phyloP scores from a whole-genome alignment of 495 filamentous ascomycete species.

The Xylaria palmicola region DNA sequence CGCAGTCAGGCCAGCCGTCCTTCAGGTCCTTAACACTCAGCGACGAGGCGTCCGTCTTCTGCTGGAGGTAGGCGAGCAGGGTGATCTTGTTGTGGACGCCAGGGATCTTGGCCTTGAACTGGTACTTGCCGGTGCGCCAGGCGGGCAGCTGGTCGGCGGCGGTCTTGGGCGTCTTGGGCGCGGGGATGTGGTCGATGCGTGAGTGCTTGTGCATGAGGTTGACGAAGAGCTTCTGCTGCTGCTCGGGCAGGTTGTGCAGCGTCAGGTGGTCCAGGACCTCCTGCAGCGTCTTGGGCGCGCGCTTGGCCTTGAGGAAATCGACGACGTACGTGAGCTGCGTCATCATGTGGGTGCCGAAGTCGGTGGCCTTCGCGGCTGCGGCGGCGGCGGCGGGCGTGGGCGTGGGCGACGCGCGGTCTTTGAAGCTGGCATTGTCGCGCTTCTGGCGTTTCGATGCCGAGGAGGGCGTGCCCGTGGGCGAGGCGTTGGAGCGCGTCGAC shows the following conservation, averaged over 20 bases:
- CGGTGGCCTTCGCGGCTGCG: slow-evolving; percentile 67
- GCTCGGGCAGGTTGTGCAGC: slow-evolving; percentile 51
- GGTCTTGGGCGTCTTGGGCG: slow-evolving; percentile 50
- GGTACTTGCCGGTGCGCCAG: slow-evolving; percentile 64
- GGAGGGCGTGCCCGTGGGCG: slow-evolving; percentile 15
- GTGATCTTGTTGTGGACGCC: slow-evolving; percentile 72
- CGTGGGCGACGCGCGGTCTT: slow-evolving; percentile 41
- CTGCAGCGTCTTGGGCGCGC: slow-evolving; percentile 63
- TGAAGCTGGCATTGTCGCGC: slow-evolving; percentile 24
- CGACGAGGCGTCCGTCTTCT: slow-evolving; percentile 75
- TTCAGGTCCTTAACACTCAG: slow-evolving; percentile 84
- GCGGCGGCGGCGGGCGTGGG: slow-evolving; percentile 44
- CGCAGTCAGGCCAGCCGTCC: slow-evolving; percentile 88
- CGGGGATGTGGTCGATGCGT: slow-evolving; percentile 68
- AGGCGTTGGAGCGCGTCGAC: slow-evolving; percentile 15
- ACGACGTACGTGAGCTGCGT: slow-evolving; percentile 83
- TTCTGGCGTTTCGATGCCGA: slow-evolving; percentile 28
- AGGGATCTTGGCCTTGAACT: slow-evolving; percentile 73
- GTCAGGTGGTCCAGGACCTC: slow-evolving; percentile 78
- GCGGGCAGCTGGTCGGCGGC: slow-evolving; percentile 28
- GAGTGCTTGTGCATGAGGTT: slow-evolving; percentile 57
- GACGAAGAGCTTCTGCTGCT: slow-evolving; percentile 43
- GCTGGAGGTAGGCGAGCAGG: slow-evolving; percentile 76
- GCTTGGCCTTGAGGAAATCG: slow-evolving; percentile 78
- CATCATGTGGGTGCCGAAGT: slow-evolving; percentile 74